phyloP scores from a whole-genome alignment of 768 basidiomycete genomes.

The Suillus cothurnatus region DNA sequence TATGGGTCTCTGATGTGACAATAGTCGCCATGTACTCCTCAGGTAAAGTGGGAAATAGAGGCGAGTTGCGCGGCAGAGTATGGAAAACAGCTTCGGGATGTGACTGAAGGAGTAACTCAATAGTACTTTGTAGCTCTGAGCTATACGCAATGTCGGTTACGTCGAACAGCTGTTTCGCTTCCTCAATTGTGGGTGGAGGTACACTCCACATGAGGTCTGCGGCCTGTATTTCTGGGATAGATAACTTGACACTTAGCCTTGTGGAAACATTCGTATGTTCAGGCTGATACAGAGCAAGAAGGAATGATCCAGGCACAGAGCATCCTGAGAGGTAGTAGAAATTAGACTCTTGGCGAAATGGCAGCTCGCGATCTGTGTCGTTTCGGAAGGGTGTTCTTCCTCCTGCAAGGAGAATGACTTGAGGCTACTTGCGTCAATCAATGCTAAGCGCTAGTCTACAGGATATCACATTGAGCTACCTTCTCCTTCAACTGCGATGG shows the following conservation, averaged over 20 bases:
- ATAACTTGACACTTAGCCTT: conserved; percentile 58
- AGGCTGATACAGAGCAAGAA: conserved; percentile 61
- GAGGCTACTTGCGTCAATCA: conserved; percentile 47
- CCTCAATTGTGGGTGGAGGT: conserved; percentile 70
- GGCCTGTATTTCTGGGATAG: conserved; percentile 75
- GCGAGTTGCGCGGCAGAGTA: conserved; percentile 54
- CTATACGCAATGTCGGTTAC: conserved; percentile 49
- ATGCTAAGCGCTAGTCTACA: background rate
- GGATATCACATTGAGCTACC: background rate
- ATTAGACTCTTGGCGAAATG: conserved; percentile 80
- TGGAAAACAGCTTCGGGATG: conserved; percentile 62
- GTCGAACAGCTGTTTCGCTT: conserved; percentile 56
- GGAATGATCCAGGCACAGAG: conserved; percentile 66
- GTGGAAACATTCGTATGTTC: conserved; percentile 43
- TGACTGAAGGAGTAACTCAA: background rate
- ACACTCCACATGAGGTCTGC: conserved; percentile 88
- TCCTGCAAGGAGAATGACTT: conserved; percentile 71
- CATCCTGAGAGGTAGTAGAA: conserved; percentile 89
- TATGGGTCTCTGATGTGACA: conserved; percentile 34
- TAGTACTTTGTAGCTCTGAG: conserved; percentile 1
- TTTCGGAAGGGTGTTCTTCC: conserved; percentile 63
- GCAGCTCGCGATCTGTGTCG: conserved; percentile 84
- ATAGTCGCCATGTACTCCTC: conserved; percentile 43
- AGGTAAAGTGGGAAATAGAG: conserved; percentile 55
- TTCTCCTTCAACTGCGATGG: conserved; percentile 2